Base-by-base conservation (phyloP, 768 basidiomycete species). In the Tubosaeta sp. region DNA sequence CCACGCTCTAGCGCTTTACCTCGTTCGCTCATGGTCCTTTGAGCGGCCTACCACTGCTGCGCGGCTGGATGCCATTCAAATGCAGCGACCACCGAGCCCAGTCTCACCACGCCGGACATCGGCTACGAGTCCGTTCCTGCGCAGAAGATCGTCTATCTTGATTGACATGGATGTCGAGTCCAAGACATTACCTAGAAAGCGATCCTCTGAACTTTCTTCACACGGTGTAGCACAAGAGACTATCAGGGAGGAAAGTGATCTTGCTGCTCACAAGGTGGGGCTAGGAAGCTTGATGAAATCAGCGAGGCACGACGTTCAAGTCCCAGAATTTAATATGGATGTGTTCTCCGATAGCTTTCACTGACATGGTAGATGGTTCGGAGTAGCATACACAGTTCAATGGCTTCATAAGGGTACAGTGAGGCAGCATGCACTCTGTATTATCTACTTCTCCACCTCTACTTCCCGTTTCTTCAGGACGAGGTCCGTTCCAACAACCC, bases 21-120 rank as follows among this genome's bases (percentile, higher is more conserved):
- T 99, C 16, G 85, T 95, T 34, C 79, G 82, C 24, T 87, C 88
- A 0, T 97, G 94, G 94, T 87, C 90, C 1, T 97, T 96, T 65
- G 87, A 88, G 46, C 78, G 86, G 40, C 91, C 93, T 31, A 80
- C 84, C 21, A 73, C 74, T 41, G 57, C 60, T 13, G 53, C 59
- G 19, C 67, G 48, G 16, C 64, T 44, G 9, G 41, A 50, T 35
- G 25, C 46, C 25, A 49, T 31, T 31, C 45, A 39, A 39, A 41
- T 30, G 44, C 55, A 47, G 42, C 52, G 44, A 22, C 58, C 69
- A n/a, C 73, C 79, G 18, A 80, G 77, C 54, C 76, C 80, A 8
- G 64, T 68, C 9, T 60, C 68, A 13, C 62, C 73, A 14, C 81
- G 78, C 32, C 72, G 72, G 22, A 64, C 72, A 50, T 80, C 81